Base-by-base conservation (phyloP, 1,284 basidiomycete species). In the Trametes versicolor region DNA sequence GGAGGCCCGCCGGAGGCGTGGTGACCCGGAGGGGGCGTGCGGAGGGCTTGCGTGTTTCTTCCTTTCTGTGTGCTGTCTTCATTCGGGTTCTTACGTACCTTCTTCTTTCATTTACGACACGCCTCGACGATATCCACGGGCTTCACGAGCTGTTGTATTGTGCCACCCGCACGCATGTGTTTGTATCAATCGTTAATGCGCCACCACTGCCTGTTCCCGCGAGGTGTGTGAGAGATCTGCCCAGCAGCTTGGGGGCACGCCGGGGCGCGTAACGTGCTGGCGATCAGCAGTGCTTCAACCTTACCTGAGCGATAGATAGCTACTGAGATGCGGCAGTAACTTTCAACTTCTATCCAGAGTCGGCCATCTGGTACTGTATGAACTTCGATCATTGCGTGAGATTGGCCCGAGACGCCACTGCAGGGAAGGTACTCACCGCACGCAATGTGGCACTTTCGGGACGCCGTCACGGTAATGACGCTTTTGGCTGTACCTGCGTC, bases 61-160 rank as follows among this genome's bases (percentile, higher is more conserved):
- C 37, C 54, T 49, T 49, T 50, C 54, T 50, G 53, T 43, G 47
- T 51, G 36, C 29, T 32, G 36, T 23, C 13, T 51, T 62, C 61
- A 47, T 21, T 34, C 53, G 54, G 47, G 54, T 23, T 62, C 48
- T 57, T 57, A 57, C 54, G 61, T 57, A 51, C 32, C 34, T 55
- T 29, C 23, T 50, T 13, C 27, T 54, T 32, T 60, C 60, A 49
- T 49, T 56, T 19, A 56, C 53, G 54, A 62, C 61, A 36, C 54
- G 54, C 39, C 48, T 57, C 61, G 60, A 62, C 37, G n/a, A 17
- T 39, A 43, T 45, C 27, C 60, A 61, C 45, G 53, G 29, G 34
- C 47, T 49, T 50, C 53, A 62, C 53, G 34, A 36, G 27, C 37
- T 41, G 25, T 34, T 41, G 25, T 37, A 43, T 62, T 45, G 60